Evolutionary conservation across 805 yeast species (phyloP).

Genomic region (Saccharomycopsis javanensis): DNA sequence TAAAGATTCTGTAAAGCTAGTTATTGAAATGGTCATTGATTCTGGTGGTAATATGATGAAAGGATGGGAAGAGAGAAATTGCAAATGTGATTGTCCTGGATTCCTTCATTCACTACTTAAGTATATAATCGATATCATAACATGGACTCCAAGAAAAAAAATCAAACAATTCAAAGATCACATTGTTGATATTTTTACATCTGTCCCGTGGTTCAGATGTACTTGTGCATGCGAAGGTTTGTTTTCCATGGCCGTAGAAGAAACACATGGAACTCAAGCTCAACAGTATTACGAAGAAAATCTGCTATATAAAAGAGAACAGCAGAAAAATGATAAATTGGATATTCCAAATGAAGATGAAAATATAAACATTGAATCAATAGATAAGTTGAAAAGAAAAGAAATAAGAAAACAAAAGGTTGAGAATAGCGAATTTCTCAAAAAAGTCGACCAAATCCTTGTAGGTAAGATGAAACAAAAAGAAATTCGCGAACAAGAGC

Average conservation of each 20-base stretch:
- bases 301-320: not conserved
- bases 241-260: slow-evolving; percentile 1
- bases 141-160: slow-evolving; percentile 13
- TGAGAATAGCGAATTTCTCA: not conserved
- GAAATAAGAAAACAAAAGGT: not conserved
- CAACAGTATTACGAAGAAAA: not conserved
- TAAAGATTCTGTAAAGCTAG: slow-evolving; percentile 8
- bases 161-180: slow-evolving; percentile 11
- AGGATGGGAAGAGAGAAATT: slow-evolving; percentile 11
- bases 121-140: slow-evolving; percentile 9
- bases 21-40: slow-evolving; percentile 12
- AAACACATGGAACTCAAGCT: not conserved
- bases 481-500: not conserved
- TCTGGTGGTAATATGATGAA: slow-evolving; percentile 1
- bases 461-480: not conserved
- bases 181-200: slow-evolving; percentile 5
- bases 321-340: not conserved
- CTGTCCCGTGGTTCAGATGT: slow-evolving; percentile 17
- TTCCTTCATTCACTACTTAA: slow-evolving; percentile 11
- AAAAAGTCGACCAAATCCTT: not conserved
- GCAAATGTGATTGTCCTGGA: slow-evolving; percentile 13
- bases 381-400: not conserved
- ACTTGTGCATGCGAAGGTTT: slow-evolving; percentile 15
- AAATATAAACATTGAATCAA: not conserved
- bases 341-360: not conserved